A percentile compares a stretch with the other conserved stretches of the same genome.
These are phyloP conservation scores for Panicum miliaceum DNA, from an alignment of 176 grass and related monocot genomes.

Conservation along the genomic window DNA sequence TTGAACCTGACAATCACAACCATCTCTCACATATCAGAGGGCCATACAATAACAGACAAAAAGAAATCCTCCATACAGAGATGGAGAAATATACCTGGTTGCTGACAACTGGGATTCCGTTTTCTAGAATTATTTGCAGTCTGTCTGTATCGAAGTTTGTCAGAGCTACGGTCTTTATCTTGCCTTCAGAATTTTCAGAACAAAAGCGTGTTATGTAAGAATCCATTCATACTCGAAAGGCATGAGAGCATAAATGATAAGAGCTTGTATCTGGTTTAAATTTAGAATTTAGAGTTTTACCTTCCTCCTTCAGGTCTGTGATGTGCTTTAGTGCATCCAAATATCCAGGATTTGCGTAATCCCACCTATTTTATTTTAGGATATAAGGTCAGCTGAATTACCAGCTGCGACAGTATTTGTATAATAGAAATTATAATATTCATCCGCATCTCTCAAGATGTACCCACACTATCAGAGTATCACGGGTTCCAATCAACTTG, in stretches of 20 bases:
- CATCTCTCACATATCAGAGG: neutral
- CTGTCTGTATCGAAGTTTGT: slow-evolving; percentile 80
- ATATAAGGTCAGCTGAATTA: neutral
- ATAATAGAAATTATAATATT: neutral
- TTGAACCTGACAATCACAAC: slow-evolving; percentile 68
- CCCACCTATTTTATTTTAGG: slow-evolving; percentile 83
- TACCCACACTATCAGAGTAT: neutral
- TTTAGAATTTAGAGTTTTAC: slow-evolving; percentile 41
- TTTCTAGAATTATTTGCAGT: slow-evolving; percentile 90
- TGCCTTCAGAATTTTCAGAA: slow-evolving; percentile 57
- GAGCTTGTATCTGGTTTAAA: neutral
- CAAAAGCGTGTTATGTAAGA: slow-evolving; percentile 30
- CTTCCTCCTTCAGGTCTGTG: slow-evolving; percentile 94
- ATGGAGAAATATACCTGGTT: slow-evolving; percentile 66
- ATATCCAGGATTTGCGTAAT: slow-evolving; percentile 93
- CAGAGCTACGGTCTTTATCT: slow-evolving; percentile 78
- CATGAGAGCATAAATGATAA: neutral
- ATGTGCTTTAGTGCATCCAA: slow-evolving; percentile 94
- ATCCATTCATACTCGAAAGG: neutral
- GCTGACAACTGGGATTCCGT: slow-evolving; percentile 88
- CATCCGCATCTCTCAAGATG: neutral
- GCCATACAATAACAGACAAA: neutral
- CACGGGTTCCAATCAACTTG: neutral
- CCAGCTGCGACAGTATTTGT: neutral
- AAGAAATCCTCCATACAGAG: neutral